Percentiles rank a stretch among this genome's conserved stretches.
phyloP scores from a whole-genome alignment of 2,329 filamentous ascomycete genomes.

The Geosmithia flava region DNA sequence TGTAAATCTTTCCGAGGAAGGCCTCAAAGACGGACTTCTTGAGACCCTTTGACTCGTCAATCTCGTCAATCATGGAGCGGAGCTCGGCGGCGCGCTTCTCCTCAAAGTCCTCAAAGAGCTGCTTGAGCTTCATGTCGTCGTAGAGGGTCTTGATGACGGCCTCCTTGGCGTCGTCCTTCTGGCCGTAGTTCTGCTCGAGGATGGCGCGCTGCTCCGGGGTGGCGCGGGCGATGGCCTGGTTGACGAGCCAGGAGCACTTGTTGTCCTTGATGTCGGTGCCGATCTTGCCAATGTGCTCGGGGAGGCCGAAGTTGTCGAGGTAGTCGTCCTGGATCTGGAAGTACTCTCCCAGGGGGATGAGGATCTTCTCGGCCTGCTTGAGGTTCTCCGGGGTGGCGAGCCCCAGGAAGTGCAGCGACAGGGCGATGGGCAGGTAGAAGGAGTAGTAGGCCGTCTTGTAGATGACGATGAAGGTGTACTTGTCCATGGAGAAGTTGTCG shows the following conservation, averaged over 20 bases:
- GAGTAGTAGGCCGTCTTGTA: constrained; percentile 99
- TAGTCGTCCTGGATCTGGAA: constrained; percentile 99
- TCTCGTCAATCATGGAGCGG: constrained; percentile 56
- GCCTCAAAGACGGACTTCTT: constrained; percentile 84
- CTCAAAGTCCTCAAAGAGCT: constrained; percentile 80
- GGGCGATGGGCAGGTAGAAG: constrained; percentile 93
- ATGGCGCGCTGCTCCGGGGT: constrained; percentile 77
- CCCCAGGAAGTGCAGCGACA: constrained; percentile 76
- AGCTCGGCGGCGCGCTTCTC: constrained; percentile 76
- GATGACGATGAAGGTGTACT: constrained; percentile 96
- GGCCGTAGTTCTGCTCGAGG: constrained; percentile 87
- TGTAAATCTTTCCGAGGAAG: constrained; percentile 96
- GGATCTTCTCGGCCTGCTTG: constrained; percentile 76
- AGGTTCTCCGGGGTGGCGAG: constrained; percentile 82
- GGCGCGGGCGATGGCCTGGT: constrained; percentile 74
- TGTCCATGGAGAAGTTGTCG: constrained; percentile 87
- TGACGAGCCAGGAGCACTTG: constrained; percentile 98
- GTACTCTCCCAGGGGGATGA: constrained; percentile 96
- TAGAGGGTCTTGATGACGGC: constrained; percentile 80
- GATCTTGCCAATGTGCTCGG: constrained; percentile 91
- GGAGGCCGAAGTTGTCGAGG: constrained; percentile 93
- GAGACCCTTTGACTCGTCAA: constrained; percentile 79
- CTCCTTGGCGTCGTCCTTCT: constrained; percentile 77
- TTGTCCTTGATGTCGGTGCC: constrained; percentile 99
- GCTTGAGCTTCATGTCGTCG: constrained; percentile 72